Base-by-base conservation (phyloP, 2,329 filamentous ascomycete genomes). In the Emergomyces pasteurianus region DNA sequence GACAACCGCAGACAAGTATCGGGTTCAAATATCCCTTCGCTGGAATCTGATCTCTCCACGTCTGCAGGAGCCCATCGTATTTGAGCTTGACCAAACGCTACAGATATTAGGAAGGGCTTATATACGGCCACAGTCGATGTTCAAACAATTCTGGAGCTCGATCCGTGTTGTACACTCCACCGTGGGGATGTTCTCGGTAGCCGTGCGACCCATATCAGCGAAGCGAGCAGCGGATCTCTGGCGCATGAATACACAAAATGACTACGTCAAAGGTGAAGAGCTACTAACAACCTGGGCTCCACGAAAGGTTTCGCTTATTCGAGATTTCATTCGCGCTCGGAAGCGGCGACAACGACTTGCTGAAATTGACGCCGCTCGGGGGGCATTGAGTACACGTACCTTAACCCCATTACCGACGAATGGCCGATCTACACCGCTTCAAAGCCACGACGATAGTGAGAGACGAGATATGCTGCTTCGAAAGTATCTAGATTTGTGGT, bases 201-300 rank as follows among this genome's bases (percentile, higher is more conserved):
- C 86, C 6, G 86, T 97, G 73, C 87, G 90, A 36, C 94, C 94
- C 0, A 86, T 90, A 8, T 91, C 91, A 2, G 91, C 95, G 58
- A 96, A 96, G 75, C 84, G 90, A 54, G 90, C 91, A 0, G 90
- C 90, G 2, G 94, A 99, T 71, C 80, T 99, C 14, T 99, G 94
- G 94, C 85, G 94, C 60, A 90, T 97, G 85, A 95, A 91, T 73
- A 97, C 92, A 18, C 87, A 90, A 62, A 88, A 95, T 68, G 90
- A 95, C 72, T 97, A 96, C 70, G 89, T 99, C 68, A 96, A 96
- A 73, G 94, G 94, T 60, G 92, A 99, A 74, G 94, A 99, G 73
- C 82, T 86, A 56, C 79, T 99, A 46, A 85, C 81, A 2, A 85
- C 86, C 61, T 99, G 94, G 94, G 85, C 86, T 8, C 92, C 94